Evolutionary conservation across 2,329 filamentous ascomycete species (phyloP), one percentile per base, ranked within the genome.

Genomic region (Colletotrichum melonis): DNA sequence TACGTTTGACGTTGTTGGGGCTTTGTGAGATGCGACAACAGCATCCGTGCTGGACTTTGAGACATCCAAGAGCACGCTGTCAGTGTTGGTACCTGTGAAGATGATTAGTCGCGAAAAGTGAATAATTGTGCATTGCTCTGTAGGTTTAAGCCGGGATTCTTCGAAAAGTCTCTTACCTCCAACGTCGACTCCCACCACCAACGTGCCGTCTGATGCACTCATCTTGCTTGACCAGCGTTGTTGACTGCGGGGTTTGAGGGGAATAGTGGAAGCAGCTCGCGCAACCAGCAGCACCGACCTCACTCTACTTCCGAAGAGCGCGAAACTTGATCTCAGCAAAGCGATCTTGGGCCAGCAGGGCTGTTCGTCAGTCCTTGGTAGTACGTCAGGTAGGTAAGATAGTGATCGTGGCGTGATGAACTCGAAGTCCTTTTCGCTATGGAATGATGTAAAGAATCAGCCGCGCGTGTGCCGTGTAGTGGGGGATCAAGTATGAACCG

Each of bases 21-120:
- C 79, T 76, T 89, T 89, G 77, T 88, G 80, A 28, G 74, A 75
- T 1, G 74, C 72, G 4, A 75, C 24, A 3, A 75, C 74, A 42
- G 74, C 74, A 28, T 63, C 63, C 5, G 64, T 68, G 32, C 74
- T 67, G 16, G 67, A 59, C 22, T 60, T 63, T 2, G 72, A 75
- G 16, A 75, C 64, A 72, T 89, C 85, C 19, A 89, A 80, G 22
- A 89, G 80, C 28, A 88, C 87, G 14, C 86, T 86, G 69, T 89
- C 88, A 7, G 87, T 89, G 75, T 89, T 89, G 59, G 87, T 89
- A 30, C 86, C 87, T 75, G 55, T 11, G 1, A 24, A 16, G 7
- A 14, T 12, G 14, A 38, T 64, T n/a, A 55, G 60, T 67, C 7
- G 7, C 8, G 11, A 52, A 5, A 16, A 6, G 3, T 16, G 14